Percentiles rank a stretch among this genome's conserved stretches.
Evolutionary conservation across 2,329 filamentous ascomycete genomes (phyloP).

Genomic region (Claviceps lovelessii): DNA sequence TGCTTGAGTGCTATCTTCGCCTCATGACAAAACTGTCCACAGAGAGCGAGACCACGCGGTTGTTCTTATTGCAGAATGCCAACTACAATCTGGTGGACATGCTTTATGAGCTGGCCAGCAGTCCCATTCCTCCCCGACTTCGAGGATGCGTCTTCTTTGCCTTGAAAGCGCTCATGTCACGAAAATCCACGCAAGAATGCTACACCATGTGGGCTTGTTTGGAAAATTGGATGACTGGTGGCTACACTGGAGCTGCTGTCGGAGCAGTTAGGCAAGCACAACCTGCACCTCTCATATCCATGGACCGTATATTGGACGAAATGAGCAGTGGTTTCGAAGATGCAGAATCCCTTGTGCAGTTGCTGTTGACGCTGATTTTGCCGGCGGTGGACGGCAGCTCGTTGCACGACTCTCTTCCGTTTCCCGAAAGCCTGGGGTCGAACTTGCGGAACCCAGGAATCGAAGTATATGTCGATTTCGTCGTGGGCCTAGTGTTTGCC

Average conservation of each 20-base stretch:
- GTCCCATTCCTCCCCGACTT: conserved; percentile 60
- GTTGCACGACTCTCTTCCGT: conserved; percentile 64
- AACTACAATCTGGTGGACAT: conserved; percentile 56
- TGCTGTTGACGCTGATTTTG: conserved; percentile 57
- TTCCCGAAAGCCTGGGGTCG: conserved; percentile 71
- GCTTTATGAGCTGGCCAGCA: conserved; percentile 66
- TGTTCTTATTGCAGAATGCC: conserved; percentile 55
- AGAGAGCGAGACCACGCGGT: conserved; percentile 57
- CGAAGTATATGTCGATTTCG: conserved; percentile 84
- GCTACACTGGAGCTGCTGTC: conserved; percentile 27
- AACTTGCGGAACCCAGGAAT: conserved; percentile 67
- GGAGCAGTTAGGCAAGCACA: conserved; percentile 20
- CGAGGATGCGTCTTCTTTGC: conserved; percentile 74
- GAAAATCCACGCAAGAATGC: conserved; percentile 54
- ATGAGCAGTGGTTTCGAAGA: conserved; percentile 73
- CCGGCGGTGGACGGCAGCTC: conserved; percentile 47
- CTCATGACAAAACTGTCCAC: conserved; percentile 69
- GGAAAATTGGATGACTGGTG: conserved; percentile 64
- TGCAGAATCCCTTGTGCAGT: conserved; percentile 65
- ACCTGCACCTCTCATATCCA: conserved; percentile 25
- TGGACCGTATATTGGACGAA: conserved; percentile 56
- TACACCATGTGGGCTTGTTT: conserved; percentile 66
- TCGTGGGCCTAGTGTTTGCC: conserved; percentile 64
- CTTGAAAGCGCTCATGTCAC: conserved; percentile 58
- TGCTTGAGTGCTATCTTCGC: conserved; percentile 87